A percentile compares a stretch with the other conserved stretches of the same genome.
Evolutionary conservation across 1,139 yeast genomes (phyloP).

Genomic region (Kodamaea suecica): DNA sequence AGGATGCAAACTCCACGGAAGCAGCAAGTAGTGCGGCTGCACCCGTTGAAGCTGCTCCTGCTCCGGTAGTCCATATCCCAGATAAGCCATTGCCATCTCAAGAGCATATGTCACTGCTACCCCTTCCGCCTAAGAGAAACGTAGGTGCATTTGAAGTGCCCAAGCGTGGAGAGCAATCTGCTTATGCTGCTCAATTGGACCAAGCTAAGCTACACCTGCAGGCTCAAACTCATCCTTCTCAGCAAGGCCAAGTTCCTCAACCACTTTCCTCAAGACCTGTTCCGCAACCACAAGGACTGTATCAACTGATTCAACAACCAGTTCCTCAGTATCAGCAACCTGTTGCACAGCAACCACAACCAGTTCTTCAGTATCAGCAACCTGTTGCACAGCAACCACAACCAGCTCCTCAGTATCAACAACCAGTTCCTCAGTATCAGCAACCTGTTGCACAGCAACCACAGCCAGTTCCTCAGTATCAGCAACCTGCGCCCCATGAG

Average conservation of each 20-base stretch:
- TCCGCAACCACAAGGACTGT: background rate
- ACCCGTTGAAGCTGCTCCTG: constrained; percentile 1
- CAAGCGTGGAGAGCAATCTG: constrained; percentile 9
- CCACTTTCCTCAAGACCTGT: background rate
- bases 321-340: background rate
- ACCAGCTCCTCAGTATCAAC: constrained; percentile 12
- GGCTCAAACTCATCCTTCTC: background rate
- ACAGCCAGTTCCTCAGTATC: constrained; percentile 10
- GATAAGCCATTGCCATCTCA: constrained; percentile 24
- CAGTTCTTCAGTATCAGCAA: constrained; percentile 7
- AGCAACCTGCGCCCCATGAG: constrained; percentile 2
- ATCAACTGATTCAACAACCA: background rate
- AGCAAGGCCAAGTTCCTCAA: background rate
- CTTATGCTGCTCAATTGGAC: constrained; percentile 6
- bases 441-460: constrained; percentile 11
- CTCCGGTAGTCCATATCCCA: constrained; percentile 9
- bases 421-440: constrained; percentile 5
- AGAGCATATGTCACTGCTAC: constrained; percentile 41
- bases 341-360: constrained; percentile 5
- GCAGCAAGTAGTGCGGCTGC: constrained; percentile 8
- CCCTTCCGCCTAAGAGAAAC: constrained; percentile 52
- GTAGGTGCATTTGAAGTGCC: constrained; percentile 20
- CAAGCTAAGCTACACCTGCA: background rate
- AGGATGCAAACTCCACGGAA: constrained; percentile 4
- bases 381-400: constrained; percentile 10